Conservation (phyloP, 2,329 filamentous ascomycete species). For the Cladophialophora exuberans region DNA sequence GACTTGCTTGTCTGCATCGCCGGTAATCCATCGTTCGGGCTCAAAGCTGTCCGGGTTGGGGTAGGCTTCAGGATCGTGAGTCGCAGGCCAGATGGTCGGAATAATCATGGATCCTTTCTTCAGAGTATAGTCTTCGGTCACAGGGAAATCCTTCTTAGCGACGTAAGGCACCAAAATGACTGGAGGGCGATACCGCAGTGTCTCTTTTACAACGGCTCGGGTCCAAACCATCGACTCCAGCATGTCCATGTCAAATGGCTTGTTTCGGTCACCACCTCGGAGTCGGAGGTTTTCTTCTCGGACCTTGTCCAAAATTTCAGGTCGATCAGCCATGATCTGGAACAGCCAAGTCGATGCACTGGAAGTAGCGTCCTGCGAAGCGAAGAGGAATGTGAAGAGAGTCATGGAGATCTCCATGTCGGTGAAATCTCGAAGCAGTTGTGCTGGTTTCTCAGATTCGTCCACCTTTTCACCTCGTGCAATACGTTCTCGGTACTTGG, state of each 20-base stretch:
- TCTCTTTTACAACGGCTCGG: constrained; percentile 86
- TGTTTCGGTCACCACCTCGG: constrained; percentile 73
- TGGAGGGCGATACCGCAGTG: constrained; percentile 89
- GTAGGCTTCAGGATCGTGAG: constrained; percentile 92
- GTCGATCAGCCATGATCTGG: constrained; percentile 89
- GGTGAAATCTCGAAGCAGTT: constrained; percentile 81
- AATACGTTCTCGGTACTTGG: constrained; percentile 77
- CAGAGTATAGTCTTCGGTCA: constrained; percentile 85
- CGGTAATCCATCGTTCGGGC: constrained; percentile 87
- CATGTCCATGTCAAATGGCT: constrained; percentile 76
- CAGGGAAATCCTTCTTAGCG: constrained; percentile 92
- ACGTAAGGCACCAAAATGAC: constrained; percentile 97
- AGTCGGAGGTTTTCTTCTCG: constrained; percentile 84
- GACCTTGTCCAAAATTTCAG: constrained; percentile 86
- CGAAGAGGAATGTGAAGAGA: constrained; percentile 94
- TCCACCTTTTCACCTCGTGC: constrained; percentile 71
- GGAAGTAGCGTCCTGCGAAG: constrained; percentile 94
- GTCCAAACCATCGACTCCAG: constrained; percentile 90
- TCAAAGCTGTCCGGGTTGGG: constrained; percentile 85
- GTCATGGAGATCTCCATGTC: constrained; percentile 93
- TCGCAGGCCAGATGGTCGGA: constrained; percentile 84
- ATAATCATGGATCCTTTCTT: constrained; percentile 96
- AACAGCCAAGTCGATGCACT: constrained; percentile 94
- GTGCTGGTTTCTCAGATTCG: constrained; percentile 76
- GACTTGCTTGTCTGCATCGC: constrained; percentile 83